Evolutionary conservation across 2,329 filamentous ascomycete species (phyloP), one percentile per base, ranked within the genome.

Genomic region (Thielaviopsis musarum): DNA sequence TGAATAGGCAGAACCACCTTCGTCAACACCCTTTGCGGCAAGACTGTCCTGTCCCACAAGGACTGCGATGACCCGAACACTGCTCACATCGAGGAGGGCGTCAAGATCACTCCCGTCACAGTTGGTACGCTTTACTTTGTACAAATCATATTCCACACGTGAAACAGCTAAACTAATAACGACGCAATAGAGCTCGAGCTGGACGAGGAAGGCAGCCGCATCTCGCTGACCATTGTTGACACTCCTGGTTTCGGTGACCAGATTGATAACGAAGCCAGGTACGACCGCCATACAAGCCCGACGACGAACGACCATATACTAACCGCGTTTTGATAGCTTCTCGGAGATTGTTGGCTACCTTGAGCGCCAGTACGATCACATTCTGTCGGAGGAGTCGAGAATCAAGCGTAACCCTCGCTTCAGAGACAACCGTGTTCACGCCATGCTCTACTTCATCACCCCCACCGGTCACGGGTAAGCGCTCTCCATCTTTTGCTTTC

Each of bases 321-420:
- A 62, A 66, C 48, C 17, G n/a, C 19, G 45, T 30, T 17, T 52
- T 57, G 15, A 54, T 57, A 95, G 90, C 77, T 98, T 98, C 73
- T 86, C 87, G 67, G 93, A 97, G 75, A 98, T 98, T 69, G 91
- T 95, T 66, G 91, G 91, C 66, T 96, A 95, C 76, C 88, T 98
- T 69, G 93, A 98, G 81, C 84, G 91, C 77, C 91, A 98, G 83
- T 97, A 97, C 75, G 93, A 98, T 75, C 91, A 97, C 72, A 97
- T 98, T 79, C 82, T 98, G 67, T 91, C 93, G 64, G 91, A 97
- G 77, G 93, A 98, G 78, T 97, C 93, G 69, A 89, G 93, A 79
- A 98, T 98, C 81, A 98, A 98, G 88, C 93, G 93, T 90, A 98
- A 98, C 79, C 93, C 93, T 67, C 85, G 93, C 70, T 98, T 98